Evolutionary conservation across 169 alveolate species (phyloP), one percentile per base, ranked within the genome.

Genomic region (Plasmodium coatneyi): DNA sequence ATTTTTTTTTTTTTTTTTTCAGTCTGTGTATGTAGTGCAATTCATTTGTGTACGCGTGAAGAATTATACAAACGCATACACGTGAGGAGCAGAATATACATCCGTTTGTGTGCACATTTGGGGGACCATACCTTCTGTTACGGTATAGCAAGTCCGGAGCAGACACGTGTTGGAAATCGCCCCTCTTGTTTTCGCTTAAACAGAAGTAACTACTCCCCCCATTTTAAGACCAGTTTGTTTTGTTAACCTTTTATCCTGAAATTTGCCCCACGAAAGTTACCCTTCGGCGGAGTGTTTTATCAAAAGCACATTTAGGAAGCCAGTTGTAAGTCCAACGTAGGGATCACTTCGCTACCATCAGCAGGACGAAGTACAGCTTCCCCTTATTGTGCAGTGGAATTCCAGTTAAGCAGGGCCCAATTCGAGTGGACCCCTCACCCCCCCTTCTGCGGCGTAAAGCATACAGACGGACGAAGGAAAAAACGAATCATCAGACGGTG

Each of bases 1-100:
- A 81, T 16, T 22, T 81, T 52, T 54, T 52, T 80, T 80, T 71
- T 80, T 49, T 81, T 81, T 81, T 56, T 46, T 28, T 54, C 19
- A 66, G 30, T 28, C 36, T 25, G 30, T 66, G 16, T 66, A 25
- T 25, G 36, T 19, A 66, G 76, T 66, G 36, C 76, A 66, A 25
- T 16, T 5, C n/a, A 66, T 66, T 66, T 66, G 30, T 19, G 30
- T 66, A 25, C 76, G 30, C 36, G 14, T 19, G 30, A 66, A 66
- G 16, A 66, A 66, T 66, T 66, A 3, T 66, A 66, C 36, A 66
- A 66, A 25, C 36, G 36, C 76, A n/a, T 28, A 66, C 36, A 66
- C 30, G 39, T 25, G 76, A 66, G 36, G n/a, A 66, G 76, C 36
- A 66, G 22, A 66, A 66, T 28, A 66, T 22, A 66, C n/a, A 5